These are phyloP conservation scores for Kurtzmaniella cleridarum DNA, from an alignment of 805 yeast genomes.

Conservation along the genomic window DNA sequence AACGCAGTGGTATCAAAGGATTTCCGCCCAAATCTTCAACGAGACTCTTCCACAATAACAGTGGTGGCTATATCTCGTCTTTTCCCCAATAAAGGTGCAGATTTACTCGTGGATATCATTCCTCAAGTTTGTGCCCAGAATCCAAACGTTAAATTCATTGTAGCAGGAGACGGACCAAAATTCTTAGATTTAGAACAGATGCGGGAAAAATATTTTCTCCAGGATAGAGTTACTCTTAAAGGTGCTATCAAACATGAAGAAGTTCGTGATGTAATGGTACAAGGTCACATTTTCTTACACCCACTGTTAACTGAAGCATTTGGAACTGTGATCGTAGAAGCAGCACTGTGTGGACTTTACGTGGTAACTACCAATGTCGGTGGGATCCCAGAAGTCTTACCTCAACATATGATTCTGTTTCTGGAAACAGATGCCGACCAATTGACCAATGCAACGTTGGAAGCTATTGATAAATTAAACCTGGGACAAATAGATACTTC, in stretches of 20 bases:
- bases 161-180: conserved; percentile 98
- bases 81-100: conserved; percentile 96
- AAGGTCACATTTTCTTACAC: conserved; percentile 90
- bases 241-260: conserved; percentile 91
- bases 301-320: conserved; percentile 95
- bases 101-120: conserved; percentile 72
- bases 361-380: conserved; percentile 97
- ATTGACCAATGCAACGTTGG: conserved; percentile 60
- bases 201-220: conserved; percentile 80
- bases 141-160: conserved; percentile 64
- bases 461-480: conserved; percentile 62
- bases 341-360: conserved; percentile 90
- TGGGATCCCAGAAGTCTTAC: conserved; percentile 95
- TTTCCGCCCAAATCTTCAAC: conserved; percentile 35
- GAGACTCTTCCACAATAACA: conserved; percentile 42
- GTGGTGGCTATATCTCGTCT: conserved; percentile 87
- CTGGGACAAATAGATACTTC: conserved; percentile 62
- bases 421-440: conserved; percentile 86
- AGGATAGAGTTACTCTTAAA: conserved; percentile 77
- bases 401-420: conserved; percentile 86
- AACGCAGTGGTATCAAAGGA: conserved; percentile 88
- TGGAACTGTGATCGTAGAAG: conserved; percentile 95
- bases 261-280: conserved; percentile 87
- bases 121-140: conserved; percentile 71
- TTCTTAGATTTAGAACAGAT: conserved; percentile 91